Evolutionary conservation across 805 yeast species (phyloP).

Genomic region (Myxozyma nipponensis): DNA sequence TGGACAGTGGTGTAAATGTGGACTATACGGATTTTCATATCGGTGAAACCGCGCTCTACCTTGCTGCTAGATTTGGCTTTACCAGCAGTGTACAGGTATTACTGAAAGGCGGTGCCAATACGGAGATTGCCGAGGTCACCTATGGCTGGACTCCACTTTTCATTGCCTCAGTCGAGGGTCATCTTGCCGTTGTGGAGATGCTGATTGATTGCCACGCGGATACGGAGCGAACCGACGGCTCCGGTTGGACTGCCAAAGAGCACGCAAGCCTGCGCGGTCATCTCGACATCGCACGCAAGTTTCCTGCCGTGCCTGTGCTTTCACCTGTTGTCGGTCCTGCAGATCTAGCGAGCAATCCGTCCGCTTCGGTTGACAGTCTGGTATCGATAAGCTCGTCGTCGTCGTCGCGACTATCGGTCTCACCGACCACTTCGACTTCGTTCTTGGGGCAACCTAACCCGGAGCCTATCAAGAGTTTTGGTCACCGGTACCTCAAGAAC

Average conservation of each 20-base stretch:
- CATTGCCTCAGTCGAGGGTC: constrained; percentile 86
- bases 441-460: constrained; percentile 4
- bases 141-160: constrained; percentile 96
- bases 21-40: constrained; percentile 56
- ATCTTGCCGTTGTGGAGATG: constrained; percentile 49
- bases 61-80: constrained; percentile 66
- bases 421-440: constrained; percentile 34
- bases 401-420: constrained; percentile 15
- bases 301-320: constrained; percentile 34
- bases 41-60: constrained; percentile 81
- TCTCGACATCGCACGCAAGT: constrained; percentile 58
- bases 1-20: constrained; percentile 58
- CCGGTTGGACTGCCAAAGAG: constrained; percentile 98
- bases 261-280: constrained; percentile 92
- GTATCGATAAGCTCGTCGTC: constrained; percentile 16
- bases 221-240: constrained; percentile 59
- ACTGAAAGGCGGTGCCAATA: constrained; percentile 61
- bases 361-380: constrained; percentile 25
- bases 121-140: constrained; percentile 69
- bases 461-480: constrained; percentile 74
- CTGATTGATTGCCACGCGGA: constrained; percentile 55
- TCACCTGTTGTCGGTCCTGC: constrained; percentile 12
- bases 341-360: constrained; percentile 21
- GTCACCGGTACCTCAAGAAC: constrained; percentile 65
- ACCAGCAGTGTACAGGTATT: constrained; percentile 51